These are phyloP conservation scores for Balamuthia mandrillaris DNA, from an alignment of 208 protist species.

Conservation along the genomic window DNA sequence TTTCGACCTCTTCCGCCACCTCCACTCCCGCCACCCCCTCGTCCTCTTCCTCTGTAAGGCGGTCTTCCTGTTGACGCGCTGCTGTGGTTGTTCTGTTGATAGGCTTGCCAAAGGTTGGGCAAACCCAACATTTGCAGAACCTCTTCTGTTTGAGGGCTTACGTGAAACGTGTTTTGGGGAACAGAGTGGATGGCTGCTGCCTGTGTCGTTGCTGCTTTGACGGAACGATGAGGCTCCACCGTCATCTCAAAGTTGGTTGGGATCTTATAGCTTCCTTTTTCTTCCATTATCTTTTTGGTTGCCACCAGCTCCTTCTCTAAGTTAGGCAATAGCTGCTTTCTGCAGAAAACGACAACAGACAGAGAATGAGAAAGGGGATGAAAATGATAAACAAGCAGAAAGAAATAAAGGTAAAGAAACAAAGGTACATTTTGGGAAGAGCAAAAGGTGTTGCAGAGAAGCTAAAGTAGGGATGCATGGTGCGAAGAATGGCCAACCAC, in stretches of 20 bases:
- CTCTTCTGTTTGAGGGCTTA: neutral
- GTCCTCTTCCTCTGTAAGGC: neutral
- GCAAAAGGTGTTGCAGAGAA: neutral
- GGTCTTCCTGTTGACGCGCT: neutral
- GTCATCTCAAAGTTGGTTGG: constrained; percentile 3
- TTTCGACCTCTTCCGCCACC: neutral
- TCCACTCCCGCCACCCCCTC: neutral
- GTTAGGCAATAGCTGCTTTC: neutral
- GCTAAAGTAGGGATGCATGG: constrained; percentile 17
- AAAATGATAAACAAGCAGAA: neutral
- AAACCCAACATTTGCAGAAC: neutral
- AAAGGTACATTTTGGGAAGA: neutral
- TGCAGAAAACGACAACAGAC: neutral
- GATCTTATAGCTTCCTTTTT: neutral
- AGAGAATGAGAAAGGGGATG: neutral
- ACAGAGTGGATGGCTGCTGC: neutral
- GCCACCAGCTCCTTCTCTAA: neutral
- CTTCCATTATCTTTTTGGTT: neutral
- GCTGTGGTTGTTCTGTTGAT: neutral
- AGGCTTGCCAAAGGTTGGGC: no score
- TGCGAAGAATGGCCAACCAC: constrained; percentile 65
- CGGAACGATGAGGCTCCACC: neutral
- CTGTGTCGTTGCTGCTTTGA: neutral
- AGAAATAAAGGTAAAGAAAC: no score
- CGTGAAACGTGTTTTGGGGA: neutral